Evolutionary conservation across 2,329 filamentous ascomycete genomes (phyloP).

Genomic region (Aureobasidium sp.): DNA sequence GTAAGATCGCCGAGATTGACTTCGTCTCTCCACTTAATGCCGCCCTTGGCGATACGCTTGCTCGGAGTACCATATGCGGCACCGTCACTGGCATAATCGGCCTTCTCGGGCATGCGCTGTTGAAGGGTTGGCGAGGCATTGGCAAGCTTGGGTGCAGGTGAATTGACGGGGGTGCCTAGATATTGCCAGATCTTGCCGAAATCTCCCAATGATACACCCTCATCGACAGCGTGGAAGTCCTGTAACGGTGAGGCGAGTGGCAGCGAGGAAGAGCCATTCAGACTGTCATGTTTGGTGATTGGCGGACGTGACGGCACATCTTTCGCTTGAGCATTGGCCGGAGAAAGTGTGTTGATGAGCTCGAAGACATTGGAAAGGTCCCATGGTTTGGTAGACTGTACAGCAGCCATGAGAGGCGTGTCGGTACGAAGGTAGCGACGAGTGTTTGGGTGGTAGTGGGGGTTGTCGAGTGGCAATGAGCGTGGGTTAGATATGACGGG

Average conservation of each 20-base stretch:
- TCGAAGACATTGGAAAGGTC: conserved; percentile 41
- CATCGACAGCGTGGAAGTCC: conserved; percentile 13
- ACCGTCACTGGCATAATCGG: conserved; percentile 40
- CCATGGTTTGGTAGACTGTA: conserved; percentile 34
- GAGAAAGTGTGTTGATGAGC: conserved; percentile 31
- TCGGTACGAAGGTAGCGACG: neutral
- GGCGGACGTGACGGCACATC: neutral
- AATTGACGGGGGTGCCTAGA: conserved; percentile 30
- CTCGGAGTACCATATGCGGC: conserved; percentile 25
- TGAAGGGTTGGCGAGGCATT: conserved; percentile 19
- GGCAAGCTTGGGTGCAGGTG: conserved; percentile 13
- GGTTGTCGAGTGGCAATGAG: conserved; percentile 2
- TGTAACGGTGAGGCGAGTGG: conserved; percentile 4
- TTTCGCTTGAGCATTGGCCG: conserved; percentile 1
- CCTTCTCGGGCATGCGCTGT: conserved; percentile 21
- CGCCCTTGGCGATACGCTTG: conserved; percentile 19
- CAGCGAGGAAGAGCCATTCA: conserved; percentile 8
- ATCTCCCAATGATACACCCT: conserved; percentile 33
- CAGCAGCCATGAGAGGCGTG: conserved; percentile 24
- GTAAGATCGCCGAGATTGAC: conserved; percentile 19
- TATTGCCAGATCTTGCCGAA: conserved; percentile 42
- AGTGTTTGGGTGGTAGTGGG: neutral
- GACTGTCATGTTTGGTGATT: conserved; percentile 8
- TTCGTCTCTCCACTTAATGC: conserved; percentile 23
- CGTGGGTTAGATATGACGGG: neutral